Evolutionary conservation across 768 basidiomycete genomes (phyloP).

Genomic region (Suillus occidentalis): DNA sequence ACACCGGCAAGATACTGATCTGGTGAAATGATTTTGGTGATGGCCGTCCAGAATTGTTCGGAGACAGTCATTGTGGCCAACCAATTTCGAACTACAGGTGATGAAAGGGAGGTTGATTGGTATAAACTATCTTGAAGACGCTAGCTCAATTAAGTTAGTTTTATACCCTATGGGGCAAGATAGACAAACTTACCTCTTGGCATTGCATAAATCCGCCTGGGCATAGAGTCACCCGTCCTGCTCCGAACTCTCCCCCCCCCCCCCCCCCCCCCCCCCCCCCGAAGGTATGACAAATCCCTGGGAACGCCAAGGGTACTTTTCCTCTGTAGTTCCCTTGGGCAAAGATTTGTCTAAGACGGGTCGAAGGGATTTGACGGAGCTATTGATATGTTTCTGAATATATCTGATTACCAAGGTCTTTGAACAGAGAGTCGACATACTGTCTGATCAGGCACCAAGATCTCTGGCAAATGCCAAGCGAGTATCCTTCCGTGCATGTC

Average conservation of each 20-base stretch:
- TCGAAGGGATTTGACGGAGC: not conserved
- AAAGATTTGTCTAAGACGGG: not conserved
- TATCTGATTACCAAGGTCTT: not conserved
- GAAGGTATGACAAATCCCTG: not conserved
- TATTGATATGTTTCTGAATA: not conserved
- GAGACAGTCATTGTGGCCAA: not conserved
- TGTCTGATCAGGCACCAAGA: not conserved
- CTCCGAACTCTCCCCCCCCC: not conserved
- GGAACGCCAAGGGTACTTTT: not conserved
- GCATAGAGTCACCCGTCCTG: not conserved
- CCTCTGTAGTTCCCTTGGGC: not conserved
- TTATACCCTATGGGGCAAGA: not conserved
- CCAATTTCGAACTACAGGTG: not conserved
- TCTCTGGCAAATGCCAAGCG: not conserved
- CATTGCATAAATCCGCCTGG: not conserved
- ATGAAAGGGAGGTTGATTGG: not conserved
- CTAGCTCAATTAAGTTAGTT: not conserved
- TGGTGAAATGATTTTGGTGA: not conserved
- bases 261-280: not conserved
- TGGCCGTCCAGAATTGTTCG: not conserved
- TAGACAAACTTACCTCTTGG: not conserved
- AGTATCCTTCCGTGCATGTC: not conserved
- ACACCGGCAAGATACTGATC: not conserved
- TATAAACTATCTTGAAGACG: not conserved
- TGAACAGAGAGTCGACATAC: not conserved